Evolutionary conservation across 202 grass and related monocot genomes (phyloP).

Genomic region (Sporobolus alterniflorus): DNA sequence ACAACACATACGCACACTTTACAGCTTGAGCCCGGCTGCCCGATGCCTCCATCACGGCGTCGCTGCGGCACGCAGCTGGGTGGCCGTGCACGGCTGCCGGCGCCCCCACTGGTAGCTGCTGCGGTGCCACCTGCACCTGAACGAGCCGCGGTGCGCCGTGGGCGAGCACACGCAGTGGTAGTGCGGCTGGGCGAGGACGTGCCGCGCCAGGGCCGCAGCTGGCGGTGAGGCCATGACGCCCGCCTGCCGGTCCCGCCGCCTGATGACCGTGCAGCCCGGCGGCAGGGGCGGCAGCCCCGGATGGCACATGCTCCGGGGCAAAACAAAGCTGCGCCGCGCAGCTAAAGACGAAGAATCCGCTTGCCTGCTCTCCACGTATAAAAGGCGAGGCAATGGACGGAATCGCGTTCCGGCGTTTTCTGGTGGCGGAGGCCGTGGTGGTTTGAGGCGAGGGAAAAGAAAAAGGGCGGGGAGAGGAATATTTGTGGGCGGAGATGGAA

Average conservation of each 20-base stretch:
- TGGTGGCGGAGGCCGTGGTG: neutral
- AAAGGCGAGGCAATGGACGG: constrained; percentile 10
- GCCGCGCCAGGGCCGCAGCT: neutral
- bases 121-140: constrained; percentile 75
- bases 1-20: neutral
- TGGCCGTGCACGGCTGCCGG: neutral
- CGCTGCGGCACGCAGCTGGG: neutral
- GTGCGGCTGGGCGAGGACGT: neutral
- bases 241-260: constrained; percentile 12
- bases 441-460: neutral
- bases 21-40: neutral
- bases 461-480: constrained; percentile 31
- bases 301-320: constrained; percentile 57
- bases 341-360: neutral
- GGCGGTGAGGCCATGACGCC: neutral
- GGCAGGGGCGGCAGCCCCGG: constrained; percentile 61
- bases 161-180: constrained; percentile 74
- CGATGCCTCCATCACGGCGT: neutral
- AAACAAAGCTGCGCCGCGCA: neutral
- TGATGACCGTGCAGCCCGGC: constrained; percentile 37
- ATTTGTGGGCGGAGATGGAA: constrained; percentile 38
- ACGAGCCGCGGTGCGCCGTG: constrained; percentile 64
- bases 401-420: constrained; percentile 16
- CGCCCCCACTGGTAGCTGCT: constrained; percentile 38
- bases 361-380: neutral